Conservation (phyloP, 257 asterid species). For the Petunia secreta region DNA sequence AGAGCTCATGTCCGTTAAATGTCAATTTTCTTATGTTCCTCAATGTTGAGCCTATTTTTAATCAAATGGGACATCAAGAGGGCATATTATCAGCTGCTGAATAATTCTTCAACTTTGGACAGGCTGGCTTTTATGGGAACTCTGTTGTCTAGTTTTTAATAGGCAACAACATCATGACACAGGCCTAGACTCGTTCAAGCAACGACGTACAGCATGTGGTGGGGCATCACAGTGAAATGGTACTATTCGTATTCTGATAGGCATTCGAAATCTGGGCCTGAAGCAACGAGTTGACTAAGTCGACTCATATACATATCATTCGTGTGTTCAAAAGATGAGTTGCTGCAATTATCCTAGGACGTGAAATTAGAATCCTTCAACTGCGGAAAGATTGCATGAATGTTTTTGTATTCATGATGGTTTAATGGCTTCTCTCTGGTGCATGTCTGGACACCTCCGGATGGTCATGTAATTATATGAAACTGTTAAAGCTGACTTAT, state of each 20-base stretch:
- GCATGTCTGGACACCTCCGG: background rate
- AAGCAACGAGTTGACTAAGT: background rate
- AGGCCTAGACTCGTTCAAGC: background rate
- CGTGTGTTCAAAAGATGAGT: conserved; percentile 1
- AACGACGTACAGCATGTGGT: background rate
- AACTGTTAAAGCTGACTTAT: background rate
- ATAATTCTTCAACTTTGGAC: background rate
- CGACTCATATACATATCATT: background rate
- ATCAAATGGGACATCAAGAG: background rate
- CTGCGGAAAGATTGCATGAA: background rate
- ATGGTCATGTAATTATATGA: conserved; percentile 6
- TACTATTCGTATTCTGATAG: background rate
- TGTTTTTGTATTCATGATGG: background rate
- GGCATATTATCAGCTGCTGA: conserved; percentile 15
- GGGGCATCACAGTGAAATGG: background rate
- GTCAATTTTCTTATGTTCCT: background rate
- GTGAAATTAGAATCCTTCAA: background rate
- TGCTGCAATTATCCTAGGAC: background rate
- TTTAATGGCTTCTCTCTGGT: background rate
- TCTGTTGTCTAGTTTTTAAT: background rate
- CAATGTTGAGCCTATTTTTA: background rate
- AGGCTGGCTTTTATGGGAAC: background rate
- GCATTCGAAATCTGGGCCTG: background rate
- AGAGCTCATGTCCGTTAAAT: conserved; percentile 17
- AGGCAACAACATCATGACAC: background rate